Percentiles rank a stretch among this genome's conserved stretches.
phyloP scores from a whole-genome alignment of 768 basidiomycete genomes.

The Trametes meyenii region DNA sequence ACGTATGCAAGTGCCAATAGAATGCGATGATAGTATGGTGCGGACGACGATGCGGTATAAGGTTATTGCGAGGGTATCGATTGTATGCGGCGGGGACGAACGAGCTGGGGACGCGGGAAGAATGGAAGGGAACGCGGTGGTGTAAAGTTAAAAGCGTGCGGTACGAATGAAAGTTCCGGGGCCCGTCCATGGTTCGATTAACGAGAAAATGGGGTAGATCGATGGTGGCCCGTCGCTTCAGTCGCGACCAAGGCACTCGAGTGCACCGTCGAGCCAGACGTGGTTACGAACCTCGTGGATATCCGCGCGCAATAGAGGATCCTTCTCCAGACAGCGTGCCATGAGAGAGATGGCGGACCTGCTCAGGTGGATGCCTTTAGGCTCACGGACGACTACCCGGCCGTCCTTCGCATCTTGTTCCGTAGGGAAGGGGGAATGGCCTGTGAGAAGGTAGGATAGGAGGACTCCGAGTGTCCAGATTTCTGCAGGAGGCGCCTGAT shows the following conservation, averaged over 20 bases:
- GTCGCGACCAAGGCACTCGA: conserved; percentile 28
- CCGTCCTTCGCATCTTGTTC: conserved; percentile 78
- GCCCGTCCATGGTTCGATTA: conserved; percentile 1
- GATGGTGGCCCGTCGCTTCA: conserved; percentile 1
- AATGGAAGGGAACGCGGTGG: conserved; percentile 8
- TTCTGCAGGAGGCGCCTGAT: conserved; percentile 93
- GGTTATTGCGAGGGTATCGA: conserved; percentile 17
- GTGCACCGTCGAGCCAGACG: conserved; percentile 66
- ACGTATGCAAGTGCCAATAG: conserved; percentile 12
- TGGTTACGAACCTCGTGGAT: conserved; percentile 83
- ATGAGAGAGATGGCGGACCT: conserved; percentile 62
- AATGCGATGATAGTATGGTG: conserved; percentile 11
- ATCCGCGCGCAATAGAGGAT: conserved; percentile 78
- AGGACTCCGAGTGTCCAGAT: conserved; percentile 96
- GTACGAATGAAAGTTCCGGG: conserved; percentile 9
- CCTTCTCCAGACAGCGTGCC: conserved; percentile 79
- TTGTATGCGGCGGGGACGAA: conserved; percentile 3
- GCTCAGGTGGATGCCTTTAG: conserved; percentile 23
- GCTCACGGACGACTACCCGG: conserved; percentile 49
- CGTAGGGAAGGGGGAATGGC: conserved; percentile 90
- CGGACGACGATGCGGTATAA: conserved; percentile 7
- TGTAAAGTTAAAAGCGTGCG: conserved; percentile 1
- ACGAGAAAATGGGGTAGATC: not conserved
- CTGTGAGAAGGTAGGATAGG: conserved; percentile 92
- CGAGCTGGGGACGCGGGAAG: not conserved